Evolutionary conservation across 805 yeast species (phyloP), one percentile per base, ranked within the genome.

Genomic region (Saccharomycopsis synnaedendra): DNA sequence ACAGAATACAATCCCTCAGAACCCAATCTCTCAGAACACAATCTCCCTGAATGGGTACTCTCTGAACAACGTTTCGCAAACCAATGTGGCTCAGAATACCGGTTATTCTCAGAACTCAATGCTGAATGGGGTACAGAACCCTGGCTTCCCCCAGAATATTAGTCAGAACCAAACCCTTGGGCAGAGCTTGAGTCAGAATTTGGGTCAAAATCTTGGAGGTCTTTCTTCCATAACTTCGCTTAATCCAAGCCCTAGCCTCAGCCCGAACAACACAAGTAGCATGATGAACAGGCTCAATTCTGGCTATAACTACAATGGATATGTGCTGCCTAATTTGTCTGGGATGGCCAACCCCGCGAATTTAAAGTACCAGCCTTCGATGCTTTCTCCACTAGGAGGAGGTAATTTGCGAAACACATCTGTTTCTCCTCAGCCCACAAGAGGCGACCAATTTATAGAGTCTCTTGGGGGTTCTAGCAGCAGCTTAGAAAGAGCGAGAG

Each of bases 401-500:
- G 19, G 19, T 19, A 19, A 19, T 19, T 19, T 19, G 19, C 19
- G 19, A 19, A 19, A 19, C 19, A 19, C 19, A 5, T 49, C 46
- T 5, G 7, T 49, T 8, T 35, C 43, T 32, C 52, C 52, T 5
- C 49, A 43, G 37, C 46, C 52, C 7, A 45, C 45, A n/a, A 30
- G 39, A 31, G 37, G 45, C 5, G 53, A 49, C 31, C 50, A 54
- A 39, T 47, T 44, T 35, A 33, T 38, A 41, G 69, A 63, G 56
- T 56, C 71, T 19, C 19, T 19, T 19, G 19, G 19, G 19, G 19
- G 19, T 19, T 19, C 19, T 19, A 19, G 2, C 19, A 19, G 19
- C 19, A 19, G 19, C 19, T 19, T 19, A 19, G 19, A 19, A n/a
- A 30, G n/a, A 31, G 11, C 10, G 10, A n/a, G n/a, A 10, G 37